Evolutionary conservation across 495 filamentous ascomycete genomes (phyloP), one percentile per base, ranked within the genome.

Genomic region (Xylaria nigripes): DNA sequence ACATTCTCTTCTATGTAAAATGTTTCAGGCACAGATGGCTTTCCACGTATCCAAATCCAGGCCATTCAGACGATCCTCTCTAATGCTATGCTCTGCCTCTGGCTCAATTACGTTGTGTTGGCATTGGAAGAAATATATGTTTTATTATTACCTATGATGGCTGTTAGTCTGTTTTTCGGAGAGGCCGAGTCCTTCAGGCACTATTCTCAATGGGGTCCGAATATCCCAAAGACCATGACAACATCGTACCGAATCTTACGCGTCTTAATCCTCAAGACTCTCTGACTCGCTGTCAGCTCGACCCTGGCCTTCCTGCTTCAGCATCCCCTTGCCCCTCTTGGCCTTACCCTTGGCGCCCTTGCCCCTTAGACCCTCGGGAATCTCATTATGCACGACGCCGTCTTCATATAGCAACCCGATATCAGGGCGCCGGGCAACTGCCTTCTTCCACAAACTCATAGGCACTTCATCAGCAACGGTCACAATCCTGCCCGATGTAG

Each of bases 281-380:
- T 61, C 51, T 29, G 55, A 60, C 63, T 68, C 63, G 65, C 56
- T 58, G 58, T 56, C 57, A 59, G 63, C 57, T 50, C 57, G 60
- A 27, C 64, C 59, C 29, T 65, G 60, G 16, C 67, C 60, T 40
- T 66, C 56, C 19, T 59, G 50, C 59, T 64, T 63, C 54, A 70
- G 30, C 43, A 59, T 59, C 46, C 56, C 66, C 50, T 67, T 65
- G 34, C 67, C 68, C 63, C 70, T 74, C 62, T 65, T 69, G 4
- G 66, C 57, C 63, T 68, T 68, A 21, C 54, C 67, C 50, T 66
- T 69, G n/a, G 60, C 60, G 3, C 70, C 73, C 61, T 73, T 72
- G 1, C 73, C 69, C 6, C 73, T 61, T 16, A 74, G 48, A 23
- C 57, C 68, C n/a, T 70, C 65, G 0, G 73, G 73, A 4, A 76